Evolutionary conservation across 768 basidiomycete species (phyloP).

Genomic region (Mycena haematopus): DNA sequence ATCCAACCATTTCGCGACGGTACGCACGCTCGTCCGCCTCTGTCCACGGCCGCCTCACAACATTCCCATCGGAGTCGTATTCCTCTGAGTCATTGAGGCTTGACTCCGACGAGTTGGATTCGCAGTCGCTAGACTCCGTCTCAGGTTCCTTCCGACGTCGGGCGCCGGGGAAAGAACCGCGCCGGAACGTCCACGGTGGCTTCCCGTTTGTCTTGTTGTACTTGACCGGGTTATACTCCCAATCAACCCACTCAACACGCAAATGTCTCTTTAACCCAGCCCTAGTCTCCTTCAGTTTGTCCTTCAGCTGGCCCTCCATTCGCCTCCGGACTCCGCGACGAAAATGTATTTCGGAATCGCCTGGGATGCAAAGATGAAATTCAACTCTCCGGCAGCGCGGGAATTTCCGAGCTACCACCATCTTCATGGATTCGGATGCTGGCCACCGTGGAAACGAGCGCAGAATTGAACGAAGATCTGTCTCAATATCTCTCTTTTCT

Average conservation of each 20-base stretch:
- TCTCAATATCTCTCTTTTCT: too few species aligned
- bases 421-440: constrained; percentile 3
- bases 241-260: constrained; percentile 8
- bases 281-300: background rate
- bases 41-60: background rate
- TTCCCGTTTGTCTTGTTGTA: constrained; percentile 13
- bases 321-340: background rate
- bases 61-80: background rate
- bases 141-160: background rate
- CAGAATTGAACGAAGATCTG: background rate
- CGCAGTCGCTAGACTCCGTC: constrained; percentile 1
- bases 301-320: constrained; percentile 4
- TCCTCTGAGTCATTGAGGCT: background rate
- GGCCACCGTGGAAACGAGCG: background rate
- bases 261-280: constrained; percentile 1
- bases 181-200: constrained; percentile 1
- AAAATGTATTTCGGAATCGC: constrained; percentile 8
- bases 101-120: background rate
- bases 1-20: background rate
- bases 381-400: background rate
- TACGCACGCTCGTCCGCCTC: background rate
- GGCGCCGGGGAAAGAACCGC: background rate
- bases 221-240: constrained; percentile 1
- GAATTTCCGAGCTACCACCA: background rate
- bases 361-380: constrained; percentile 4